A percentile compares a stretch with the other conserved stretches of the same genome.
phyloP scores from a whole-genome alignment of 2,329 filamentous ascomycete genomes.

The Microdochium bolleyi region DNA sequence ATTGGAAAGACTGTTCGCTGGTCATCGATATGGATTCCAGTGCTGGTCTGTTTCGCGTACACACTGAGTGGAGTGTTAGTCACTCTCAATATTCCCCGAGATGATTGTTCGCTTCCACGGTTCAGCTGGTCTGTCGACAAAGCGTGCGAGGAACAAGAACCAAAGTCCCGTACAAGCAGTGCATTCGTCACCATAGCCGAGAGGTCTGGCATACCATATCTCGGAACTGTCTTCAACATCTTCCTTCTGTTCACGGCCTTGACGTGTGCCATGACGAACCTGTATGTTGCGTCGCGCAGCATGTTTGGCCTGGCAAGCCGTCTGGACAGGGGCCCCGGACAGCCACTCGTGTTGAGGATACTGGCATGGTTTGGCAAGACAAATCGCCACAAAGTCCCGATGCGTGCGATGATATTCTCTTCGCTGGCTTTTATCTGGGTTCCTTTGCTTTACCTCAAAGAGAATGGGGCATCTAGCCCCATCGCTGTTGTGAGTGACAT shows the following conservation, averaged over 20 bases:
- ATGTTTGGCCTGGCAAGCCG: slow-evolving; percentile 21
- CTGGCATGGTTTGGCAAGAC: slow-evolving; percentile 23
- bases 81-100: slow-evolving; percentile 13
- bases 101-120: slow-evolving; percentile 13
- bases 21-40: slow-evolving; percentile 14
- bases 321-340: slow-evolving; percentile 15
- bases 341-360: slow-evolving; percentile 12
- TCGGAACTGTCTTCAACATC: slow-evolving; percentile 15
- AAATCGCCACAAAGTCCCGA: slow-evolving; percentile 22
- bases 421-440: slow-evolving; percentile 30
- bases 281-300: slow-evolving; percentile 24
- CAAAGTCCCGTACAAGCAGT: slow-evolving; percentile 5
- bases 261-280: slow-evolving; percentile 22
- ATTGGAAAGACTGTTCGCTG: slow-evolving; percentile 15
- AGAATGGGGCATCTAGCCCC: slow-evolving; percentile 2
- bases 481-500: slow-evolving; percentile 6
- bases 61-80: slow-evolving; percentile 14
- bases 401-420: slow-evolving; percentile 28
- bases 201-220: slow-evolving; percentile 9
- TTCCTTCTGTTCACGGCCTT: slow-evolving; percentile 23
- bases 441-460: slow-evolving; percentile 26
- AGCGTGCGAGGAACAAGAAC: neutral
- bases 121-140: slow-evolving; percentile 11
- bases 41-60: slow-evolving; percentile 17
- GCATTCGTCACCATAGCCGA: slow-evolving; percentile 18